Evolutionary conservation across 169 alveolate species (phyloP).

Genomic region (Plasmodium coatneyi): DNA sequence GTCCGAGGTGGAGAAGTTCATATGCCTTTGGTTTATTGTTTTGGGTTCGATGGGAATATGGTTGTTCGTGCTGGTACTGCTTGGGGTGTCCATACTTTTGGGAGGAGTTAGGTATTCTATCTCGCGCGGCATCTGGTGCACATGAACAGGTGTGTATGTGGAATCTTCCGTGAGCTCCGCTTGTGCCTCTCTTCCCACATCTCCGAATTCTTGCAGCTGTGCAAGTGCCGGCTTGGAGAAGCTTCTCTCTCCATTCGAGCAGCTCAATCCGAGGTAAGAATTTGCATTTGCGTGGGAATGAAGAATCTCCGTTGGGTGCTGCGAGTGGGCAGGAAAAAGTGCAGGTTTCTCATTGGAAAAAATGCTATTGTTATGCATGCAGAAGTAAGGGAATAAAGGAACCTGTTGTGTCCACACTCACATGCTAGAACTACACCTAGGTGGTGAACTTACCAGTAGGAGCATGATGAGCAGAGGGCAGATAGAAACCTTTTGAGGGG

Average conservation of each 20-base stretch:
- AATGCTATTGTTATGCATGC: background rate
- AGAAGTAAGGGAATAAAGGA: background rate
- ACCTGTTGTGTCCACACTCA: background rate
- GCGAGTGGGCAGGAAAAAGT: background rate
- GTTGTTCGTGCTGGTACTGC: background rate
- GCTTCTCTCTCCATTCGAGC: background rate
- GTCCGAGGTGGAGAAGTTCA: background rate
- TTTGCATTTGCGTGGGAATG: background rate
- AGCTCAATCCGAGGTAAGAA: background rate
- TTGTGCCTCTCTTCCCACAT: background rate
- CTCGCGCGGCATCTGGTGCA: background rate
- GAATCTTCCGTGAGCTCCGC: background rate
- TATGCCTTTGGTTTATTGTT: background rate
- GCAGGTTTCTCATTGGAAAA: background rate
- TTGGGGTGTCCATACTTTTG: background rate
- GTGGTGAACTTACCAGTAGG: background rate
- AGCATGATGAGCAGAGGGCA: background rate
- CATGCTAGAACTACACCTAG: background rate
- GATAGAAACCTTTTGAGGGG: background rate
- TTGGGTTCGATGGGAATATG: background rate
- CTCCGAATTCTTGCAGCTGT: background rate
- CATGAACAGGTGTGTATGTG: background rate
- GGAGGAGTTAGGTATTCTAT: background rate
- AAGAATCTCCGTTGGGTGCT: background rate
- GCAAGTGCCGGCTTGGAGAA: background rate